Conservation (phyloP, 805 yeast species). For the Sungouiella thailandica region DNA sequence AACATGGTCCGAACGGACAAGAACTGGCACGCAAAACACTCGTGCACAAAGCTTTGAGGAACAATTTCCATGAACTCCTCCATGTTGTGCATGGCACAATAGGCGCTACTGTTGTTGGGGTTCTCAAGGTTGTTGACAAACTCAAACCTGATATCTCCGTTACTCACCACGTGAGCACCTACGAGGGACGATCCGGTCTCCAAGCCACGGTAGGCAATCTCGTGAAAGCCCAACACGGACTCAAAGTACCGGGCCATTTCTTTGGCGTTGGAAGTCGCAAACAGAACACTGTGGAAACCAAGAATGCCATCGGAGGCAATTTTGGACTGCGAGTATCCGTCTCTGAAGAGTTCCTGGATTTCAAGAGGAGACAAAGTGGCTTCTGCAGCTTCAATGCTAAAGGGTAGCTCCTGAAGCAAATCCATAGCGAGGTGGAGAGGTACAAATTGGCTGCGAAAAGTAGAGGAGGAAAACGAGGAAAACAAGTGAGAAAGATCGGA, state of each 20-base stretch:
- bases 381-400: neutral
- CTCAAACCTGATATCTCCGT: slow-evolving; percentile 50
- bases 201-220: slow-evolving; percentile 59
- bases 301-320: slow-evolving; percentile 24
- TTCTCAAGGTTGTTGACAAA: slow-evolving; percentile 37
- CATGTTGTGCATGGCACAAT: slow-evolving; percentile 7
- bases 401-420: neutral
- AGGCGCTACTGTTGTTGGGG: slow-evolving; percentile 15
- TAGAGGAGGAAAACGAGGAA: no score
- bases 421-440: neutral
- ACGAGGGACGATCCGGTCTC: slow-evolving; percentile 59
- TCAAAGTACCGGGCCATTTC: slow-evolving; percentile 54
- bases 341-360: slow-evolving; percentile 1
- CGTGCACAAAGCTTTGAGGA: slow-evolving; percentile 7
- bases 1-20: neutral
- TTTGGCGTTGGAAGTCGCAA: slow-evolving; percentile 71
- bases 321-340: neutral
- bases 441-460: neutral
- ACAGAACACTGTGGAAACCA: slow-evolving; percentile 63
- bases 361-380: neutral
- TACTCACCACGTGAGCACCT: slow-evolving; percentile 56
- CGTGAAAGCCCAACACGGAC: slow-evolving; percentile 56
- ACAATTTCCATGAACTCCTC: slow-evolving; percentile 12
- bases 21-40: neutral
- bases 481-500: no score